Evolutionary conservation across 164 flowering plant genomes (phyloP).

Genomic region (Warburgia ugandensis): DNA sequence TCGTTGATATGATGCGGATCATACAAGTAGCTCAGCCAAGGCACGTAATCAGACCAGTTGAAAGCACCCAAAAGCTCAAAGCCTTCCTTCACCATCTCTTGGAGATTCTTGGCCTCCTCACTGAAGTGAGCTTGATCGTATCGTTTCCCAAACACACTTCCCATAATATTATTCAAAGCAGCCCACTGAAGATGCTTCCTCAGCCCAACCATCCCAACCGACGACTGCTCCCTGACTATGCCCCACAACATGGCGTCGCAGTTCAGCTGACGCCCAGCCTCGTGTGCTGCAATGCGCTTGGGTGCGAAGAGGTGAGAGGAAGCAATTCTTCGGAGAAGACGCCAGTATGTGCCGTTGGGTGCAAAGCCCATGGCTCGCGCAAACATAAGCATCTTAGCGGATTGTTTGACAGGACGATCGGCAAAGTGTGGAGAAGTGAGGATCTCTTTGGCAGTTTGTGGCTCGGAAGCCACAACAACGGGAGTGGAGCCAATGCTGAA

Average conservation of each 20-base stretch:
- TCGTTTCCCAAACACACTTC: conserved; percentile 52
- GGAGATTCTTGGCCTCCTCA: conserved; percentile 26
- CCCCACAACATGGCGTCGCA: conserved; percentile 32
- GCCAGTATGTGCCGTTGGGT: conserved; percentile 67
- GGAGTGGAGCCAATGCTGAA: conserved; percentile 62
- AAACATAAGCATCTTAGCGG: conserved; percentile 62
- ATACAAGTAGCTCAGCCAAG: conserved; percentile 45
- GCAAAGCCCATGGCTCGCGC: conserved; percentile 79
- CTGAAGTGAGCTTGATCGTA: conserved; percentile 19
- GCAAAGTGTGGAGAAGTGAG: conserved; percentile 52
- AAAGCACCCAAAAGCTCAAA: conserved; percentile 72
- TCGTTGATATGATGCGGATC: conserved; percentile 35
- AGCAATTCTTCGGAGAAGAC: conserved; percentile 52
- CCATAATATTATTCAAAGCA: conserved; percentile 58
- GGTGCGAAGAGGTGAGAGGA: conserved; percentile 59
- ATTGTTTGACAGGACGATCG: conserved; percentile 66
- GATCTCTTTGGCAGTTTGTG: conserved; percentile 51
- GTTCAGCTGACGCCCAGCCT: conserved; percentile 31
- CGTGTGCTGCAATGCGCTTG: conserved; percentile 42
- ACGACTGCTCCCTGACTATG: conserved; percentile 23
- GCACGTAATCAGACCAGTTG: conserved; percentile 67
- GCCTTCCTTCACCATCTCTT: conserved; percentile 63
- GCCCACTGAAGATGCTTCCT: conserved; percentile 46
- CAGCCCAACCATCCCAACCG: conserved; percentile 26
- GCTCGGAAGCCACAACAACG: conserved; percentile 49